Percentiles rank a stretch among this genome's conserved stretches.
Conservation (phyloP, 495 filamentous ascomycete species). For the Penicillium crystallinum region DNA sequence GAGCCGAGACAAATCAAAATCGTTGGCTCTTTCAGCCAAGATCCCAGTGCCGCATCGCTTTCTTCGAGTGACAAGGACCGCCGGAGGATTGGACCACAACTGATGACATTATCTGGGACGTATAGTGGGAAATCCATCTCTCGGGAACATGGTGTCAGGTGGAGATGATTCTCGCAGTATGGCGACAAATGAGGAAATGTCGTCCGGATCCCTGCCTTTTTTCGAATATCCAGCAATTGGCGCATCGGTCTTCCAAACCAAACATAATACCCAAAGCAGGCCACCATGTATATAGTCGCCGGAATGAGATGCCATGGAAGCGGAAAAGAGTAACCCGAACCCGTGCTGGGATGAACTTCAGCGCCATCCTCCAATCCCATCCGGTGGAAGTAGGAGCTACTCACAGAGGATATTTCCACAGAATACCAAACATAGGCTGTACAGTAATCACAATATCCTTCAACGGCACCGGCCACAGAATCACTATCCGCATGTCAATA, state of each 20-base stretch:
- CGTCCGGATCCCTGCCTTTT: constrained; percentile 23
- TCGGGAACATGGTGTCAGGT: constrained; percentile 33
- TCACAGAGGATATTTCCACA: constrained; percentile 46
- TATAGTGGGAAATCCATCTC: constrained; percentile 42
- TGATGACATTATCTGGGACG: constrained; percentile 39
- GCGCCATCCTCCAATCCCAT: not conserved
- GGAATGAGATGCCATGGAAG: constrained; percentile 38
- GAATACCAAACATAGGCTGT: constrained; percentile 28
- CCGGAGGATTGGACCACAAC: constrained; percentile 44
- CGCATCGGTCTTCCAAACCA: constrained; percentile 17
- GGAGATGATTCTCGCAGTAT: constrained; percentile 32
- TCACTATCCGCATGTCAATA: constrained; percentile 21
- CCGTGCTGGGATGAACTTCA: constrained; percentile 24
- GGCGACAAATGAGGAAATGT: constrained; percentile 28
- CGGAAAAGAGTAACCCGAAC: constrained; percentile 44
- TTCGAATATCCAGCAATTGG: constrained; percentile 15
- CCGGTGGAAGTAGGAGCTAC: not conserved
- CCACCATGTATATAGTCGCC: constrained; percentile 31
- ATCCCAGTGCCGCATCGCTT: constrained; percentile 35
- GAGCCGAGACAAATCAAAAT: constrained; percentile 49
- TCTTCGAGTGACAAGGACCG: constrained; percentile 28
- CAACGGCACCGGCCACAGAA: constrained; percentile 34
- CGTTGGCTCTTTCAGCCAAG: constrained; percentile 45
- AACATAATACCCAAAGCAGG: constrained; percentile 8
- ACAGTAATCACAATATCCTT: constrained; percentile 36